phyloP scores from a whole-genome alignment of 768 basidiomycete genomes.

The Mrakia gelida region DNA sequence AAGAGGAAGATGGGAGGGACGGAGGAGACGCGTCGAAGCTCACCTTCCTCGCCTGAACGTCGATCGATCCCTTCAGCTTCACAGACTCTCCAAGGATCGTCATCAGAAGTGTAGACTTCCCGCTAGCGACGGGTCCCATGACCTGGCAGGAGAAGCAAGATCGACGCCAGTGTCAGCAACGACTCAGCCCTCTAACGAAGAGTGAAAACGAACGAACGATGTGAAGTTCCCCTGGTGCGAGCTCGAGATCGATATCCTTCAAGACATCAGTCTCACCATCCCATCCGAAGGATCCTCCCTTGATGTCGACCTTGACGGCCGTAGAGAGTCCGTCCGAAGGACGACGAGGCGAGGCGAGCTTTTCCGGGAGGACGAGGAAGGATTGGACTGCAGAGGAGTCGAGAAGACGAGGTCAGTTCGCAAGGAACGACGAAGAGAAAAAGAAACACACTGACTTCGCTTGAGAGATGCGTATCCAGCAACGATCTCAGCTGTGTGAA shows the following conservation, averaged over 20 bases:
- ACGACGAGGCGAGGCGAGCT: neutral
- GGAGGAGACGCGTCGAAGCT: neutral
- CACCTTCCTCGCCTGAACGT: neutral
- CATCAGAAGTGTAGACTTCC: conserved; percentile 34
- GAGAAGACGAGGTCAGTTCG: too few relatives aligned
- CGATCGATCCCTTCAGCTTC: conserved; percentile 20
- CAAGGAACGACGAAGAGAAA: too few relatives aligned
- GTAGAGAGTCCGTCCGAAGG: neutral
- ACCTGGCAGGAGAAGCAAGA: neutral
- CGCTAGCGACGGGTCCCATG: conserved; percentile 25
- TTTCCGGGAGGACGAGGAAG: conserved; percentile 11
- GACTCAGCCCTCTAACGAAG: too few relatives aligned
- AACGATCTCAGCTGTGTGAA: neutral
- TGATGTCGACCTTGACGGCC: neutral
- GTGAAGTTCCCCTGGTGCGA: conserved; percentile 1
- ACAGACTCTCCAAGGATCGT: conserved; percentile 34
- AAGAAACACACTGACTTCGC: neutral
- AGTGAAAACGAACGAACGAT: conserved; percentile 10
- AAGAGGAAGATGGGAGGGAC: neutral
- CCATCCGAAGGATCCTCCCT: conserved; percentile 17
- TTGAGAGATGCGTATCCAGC: conserved; percentile 17
- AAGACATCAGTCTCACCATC: neutral
- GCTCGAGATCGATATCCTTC: neutral
- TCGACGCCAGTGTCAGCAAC: neutral
- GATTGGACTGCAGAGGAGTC: neutral